Percentiles rank a stretch among this genome's conserved stretches.
Conservation (phyloP, 495 filamentous ascomycete genomes). For the Penicillium odoratum region DNA sequence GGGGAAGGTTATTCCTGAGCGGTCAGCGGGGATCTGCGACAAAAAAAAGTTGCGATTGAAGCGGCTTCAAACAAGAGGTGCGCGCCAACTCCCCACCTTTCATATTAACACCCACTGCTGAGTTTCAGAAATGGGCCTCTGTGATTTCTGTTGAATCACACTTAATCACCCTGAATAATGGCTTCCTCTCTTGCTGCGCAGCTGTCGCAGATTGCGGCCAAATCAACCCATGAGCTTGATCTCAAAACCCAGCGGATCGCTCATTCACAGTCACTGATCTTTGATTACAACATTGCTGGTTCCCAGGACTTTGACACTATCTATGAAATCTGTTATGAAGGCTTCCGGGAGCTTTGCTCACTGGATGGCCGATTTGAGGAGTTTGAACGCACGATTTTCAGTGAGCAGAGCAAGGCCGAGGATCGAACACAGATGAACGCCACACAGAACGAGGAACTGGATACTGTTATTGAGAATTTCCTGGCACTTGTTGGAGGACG, state of each 20-base stretch:
- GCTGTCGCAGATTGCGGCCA: conserved; percentile 74
- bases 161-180: conserved; percentile 49
- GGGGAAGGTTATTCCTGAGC: conserved; percentile 20
- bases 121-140: conserved; percentile 16
- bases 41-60: conserved; percentile 35
- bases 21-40: conserved; percentile 12
- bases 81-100: conserved; percentile 7
- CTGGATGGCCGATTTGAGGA: conserved; percentile 72
- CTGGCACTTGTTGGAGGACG: conserved; percentile 73
- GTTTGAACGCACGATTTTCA: conserved; percentile 77
- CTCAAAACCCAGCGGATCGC: conserved; percentile 84
- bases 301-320: conserved; percentile 86
- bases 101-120: conserved; percentile 2
- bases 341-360: conserved; percentile 84
- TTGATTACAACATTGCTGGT: conserved; percentile 75
- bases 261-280: conserved; percentile 90
- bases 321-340: conserved; percentile 81
- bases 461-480: conserved; percentile 76
- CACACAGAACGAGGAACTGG: conserved; percentile 75
- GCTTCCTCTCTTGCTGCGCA: conserved; percentile 76
- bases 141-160: conserved; percentile 9
- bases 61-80: background rate
- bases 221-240: conserved; percentile 77
- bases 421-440: conserved; percentile 83
- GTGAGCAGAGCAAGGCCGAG: conserved; percentile 82